Percentiles rank a stretch among this genome's conserved stretches.
Evolutionary conservation across 2,329 filamentous ascomycete genomes (phyloP).

Genomic region (Aspergillus neotritici): DNA sequence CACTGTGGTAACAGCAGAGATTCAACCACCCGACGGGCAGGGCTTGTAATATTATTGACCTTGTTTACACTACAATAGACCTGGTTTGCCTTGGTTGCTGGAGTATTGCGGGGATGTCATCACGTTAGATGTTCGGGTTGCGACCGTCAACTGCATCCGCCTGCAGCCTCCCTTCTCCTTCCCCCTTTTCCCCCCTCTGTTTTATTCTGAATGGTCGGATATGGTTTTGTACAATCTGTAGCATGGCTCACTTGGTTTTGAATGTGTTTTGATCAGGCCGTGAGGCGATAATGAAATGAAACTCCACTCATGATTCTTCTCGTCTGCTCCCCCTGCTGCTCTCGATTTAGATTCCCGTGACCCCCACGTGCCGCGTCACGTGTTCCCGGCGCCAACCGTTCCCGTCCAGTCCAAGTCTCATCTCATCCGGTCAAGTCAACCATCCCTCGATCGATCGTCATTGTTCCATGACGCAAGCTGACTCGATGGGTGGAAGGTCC

Average conservation of each 20-base stretch:
- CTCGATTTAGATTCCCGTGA: background rate
- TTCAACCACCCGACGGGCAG: slow-evolving; percentile 17
- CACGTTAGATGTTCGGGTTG: slow-evolving; percentile 18
- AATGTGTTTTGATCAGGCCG: slow-evolving; percentile 8
- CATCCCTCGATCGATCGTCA: too few relatives aligned
- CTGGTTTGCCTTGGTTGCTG: slow-evolving; percentile 19
- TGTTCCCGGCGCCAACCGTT: too few relatives aligned
- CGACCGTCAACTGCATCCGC: slow-evolving; percentile 11
- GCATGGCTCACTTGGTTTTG: slow-evolving; percentile 15
- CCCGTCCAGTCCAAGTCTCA: too few relatives aligned
- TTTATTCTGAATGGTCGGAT: slow-evolving; percentile 5
- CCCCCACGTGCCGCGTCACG: too few relatives aligned
- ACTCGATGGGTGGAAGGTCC: too few relatives aligned
- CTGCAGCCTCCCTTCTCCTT: slow-evolving; percentile 7
- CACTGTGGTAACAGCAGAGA: slow-evolving; percentile 21
- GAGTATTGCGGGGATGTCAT: slow-evolving; percentile 19
- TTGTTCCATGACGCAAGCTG: too few relatives aligned
- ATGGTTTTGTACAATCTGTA: slow-evolving; percentile 17
- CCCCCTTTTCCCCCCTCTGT: slow-evolving; percentile 6
- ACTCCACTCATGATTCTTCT: slow-evolving; percentile 20
- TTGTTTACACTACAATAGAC: slow-evolving; percentile 32
- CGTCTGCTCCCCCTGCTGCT: background rate
- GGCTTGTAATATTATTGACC: slow-evolving; percentile 37
- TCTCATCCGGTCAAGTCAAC: too few relatives aligned
- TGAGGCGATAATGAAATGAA: slow-evolving; percentile 22